Percentiles rank a stretch among this genome's conserved stretches.
Conservation (phyloP, 1,139 yeast genomes). For the Geotrichum aggregatum region DNA sequence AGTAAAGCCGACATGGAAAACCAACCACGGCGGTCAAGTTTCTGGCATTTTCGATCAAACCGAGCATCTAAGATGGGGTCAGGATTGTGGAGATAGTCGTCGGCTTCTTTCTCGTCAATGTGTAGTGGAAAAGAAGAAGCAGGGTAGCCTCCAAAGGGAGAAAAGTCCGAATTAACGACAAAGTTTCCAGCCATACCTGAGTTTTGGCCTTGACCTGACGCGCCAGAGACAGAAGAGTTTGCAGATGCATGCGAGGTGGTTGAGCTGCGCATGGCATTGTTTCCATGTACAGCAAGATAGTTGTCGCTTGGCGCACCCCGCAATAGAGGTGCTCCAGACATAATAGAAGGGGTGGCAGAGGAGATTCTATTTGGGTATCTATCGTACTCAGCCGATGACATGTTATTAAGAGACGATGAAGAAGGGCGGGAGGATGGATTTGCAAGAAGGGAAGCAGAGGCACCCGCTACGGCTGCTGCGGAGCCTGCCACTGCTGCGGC, state of each 20-base stretch:
- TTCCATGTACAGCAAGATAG: conserved; percentile 11
- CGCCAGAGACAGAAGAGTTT: conserved; percentile 24
- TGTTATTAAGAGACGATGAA: conserved; percentile 22
- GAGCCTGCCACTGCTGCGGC: conserved; percentile 20
- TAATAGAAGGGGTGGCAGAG: conserved; percentile 34
- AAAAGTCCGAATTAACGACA: conserved; percentile 43
- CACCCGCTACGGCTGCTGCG: conserved; percentile 20
- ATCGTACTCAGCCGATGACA: conserved; percentile 37
- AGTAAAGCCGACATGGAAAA: conserved; percentile 50
- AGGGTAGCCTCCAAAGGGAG: conserved; percentile 95
- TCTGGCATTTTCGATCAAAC: conserved; percentile 56
- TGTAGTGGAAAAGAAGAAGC: conserved; percentile 80
- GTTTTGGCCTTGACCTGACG: too few relatives aligned
- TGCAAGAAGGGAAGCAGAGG: conserved; percentile 12
- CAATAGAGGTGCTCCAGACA: conserved; percentile 28
- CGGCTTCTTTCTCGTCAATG: conserved; percentile 86
- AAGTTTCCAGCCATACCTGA: conserved; percentile 23
- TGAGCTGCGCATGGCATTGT: conserved; percentile 26
- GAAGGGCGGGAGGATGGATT: conserved; percentile 18
- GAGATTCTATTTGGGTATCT: conserved; percentile 39
- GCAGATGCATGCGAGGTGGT: conserved; percentile 30
- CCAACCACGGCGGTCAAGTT: conserved; percentile 46
- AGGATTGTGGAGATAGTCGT: conserved; percentile 88
- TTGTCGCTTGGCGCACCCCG: conserved; percentile 17
- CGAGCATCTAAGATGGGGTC: conserved; percentile 85